Evolutionary conservation across 139 green algal genomes (phyloP), one percentile per base, ranked within the genome.

Genomic region (Microglena sp.): DNA sequence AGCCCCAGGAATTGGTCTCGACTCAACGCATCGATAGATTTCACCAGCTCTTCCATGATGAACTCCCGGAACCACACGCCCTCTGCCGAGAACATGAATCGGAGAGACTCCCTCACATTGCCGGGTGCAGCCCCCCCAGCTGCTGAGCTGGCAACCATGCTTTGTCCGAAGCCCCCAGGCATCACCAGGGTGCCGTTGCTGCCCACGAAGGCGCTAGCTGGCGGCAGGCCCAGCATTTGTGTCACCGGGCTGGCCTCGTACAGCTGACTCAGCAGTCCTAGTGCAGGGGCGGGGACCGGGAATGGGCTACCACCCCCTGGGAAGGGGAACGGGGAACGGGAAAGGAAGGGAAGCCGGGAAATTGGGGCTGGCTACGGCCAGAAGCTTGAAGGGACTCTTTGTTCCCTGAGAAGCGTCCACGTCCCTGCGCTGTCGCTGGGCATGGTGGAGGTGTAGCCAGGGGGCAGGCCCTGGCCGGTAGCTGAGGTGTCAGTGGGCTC

Each of bases 31-130:
- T 99, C 94, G 26, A 99, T 88, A 62, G 66, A 77, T 73, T 93
- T 95, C 29, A 97, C 93, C 26, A 94, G 68, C 86, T 98, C 94
- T 35, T 98, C 90, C 35, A 95, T 71, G 24, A 99, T 61, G 68
- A 99, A 97, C 21, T 93, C 80, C 7, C 94, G 75, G 85, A 99
- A 98, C 68, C 95, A 91, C 18, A 53, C 45, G 62, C 93, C 40
- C 50, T 71, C 35, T 18, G 71, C 64, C 1, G 64, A 71, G 46
- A 82, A 53, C 59, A 78, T 76, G 55, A 77, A 84, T 63, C 73
- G 72, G 11, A 94, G 72, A 4, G 85, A 80, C 60, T 90, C 82
- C 0, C 85, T 71, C 31, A 82, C 78, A 6, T 43, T 35, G 3
- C 64, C 34, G 3, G 6, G 3, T 2, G 18, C 35, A 6, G 34